These are phyloP conservation scores for Acanthamoeba healyi DNA, from an alignment of 208 protist species.

Conservation along the genomic window DNA sequence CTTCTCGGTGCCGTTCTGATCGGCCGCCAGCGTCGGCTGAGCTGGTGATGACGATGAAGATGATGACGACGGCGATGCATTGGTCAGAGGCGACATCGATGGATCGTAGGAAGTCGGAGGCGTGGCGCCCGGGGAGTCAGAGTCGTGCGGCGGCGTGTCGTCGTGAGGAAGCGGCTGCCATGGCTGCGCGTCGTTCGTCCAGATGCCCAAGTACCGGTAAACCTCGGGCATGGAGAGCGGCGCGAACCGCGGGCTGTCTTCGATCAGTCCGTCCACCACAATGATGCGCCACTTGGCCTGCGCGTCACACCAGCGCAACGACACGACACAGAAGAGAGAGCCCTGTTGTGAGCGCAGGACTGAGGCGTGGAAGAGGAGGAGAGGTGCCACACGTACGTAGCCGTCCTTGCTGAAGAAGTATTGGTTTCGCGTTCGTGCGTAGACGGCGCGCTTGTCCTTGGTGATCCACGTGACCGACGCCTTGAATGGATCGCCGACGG, in stretches of 20 bases:
- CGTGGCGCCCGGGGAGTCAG: neutral
- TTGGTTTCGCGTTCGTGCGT: conserved; percentile 5
- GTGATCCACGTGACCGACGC: conserved; percentile 29
- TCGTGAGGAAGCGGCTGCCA: no score
- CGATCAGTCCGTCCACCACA: conserved; percentile 14
- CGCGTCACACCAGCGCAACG: no score
- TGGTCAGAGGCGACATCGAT: neutral
- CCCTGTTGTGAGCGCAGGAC: no score
- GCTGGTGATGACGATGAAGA: neutral
- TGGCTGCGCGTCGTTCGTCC: neutral
- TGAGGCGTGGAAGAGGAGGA: neutral
- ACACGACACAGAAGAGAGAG: neutral
- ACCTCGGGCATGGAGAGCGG: conserved; percentile 61
- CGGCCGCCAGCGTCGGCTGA: no score
- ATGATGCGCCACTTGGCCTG: conserved; percentile 50
- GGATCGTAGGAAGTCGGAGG: neutral
- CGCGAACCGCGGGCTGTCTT: conserved; percentile 33
- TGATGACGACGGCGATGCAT: neutral
- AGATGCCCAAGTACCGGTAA: conserved; percentile 70
- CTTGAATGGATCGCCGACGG: conserved; percentile 15
- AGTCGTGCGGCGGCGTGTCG: neutral
- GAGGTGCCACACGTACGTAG: neutral
- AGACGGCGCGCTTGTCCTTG: conserved; percentile 34
- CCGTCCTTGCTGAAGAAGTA: conserved; percentile 56
- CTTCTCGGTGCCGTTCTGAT: neutral